phyloP scores from a whole-genome alignment of 1,139 yeast species.

The Hyphopichia khmerensis region DNA sequence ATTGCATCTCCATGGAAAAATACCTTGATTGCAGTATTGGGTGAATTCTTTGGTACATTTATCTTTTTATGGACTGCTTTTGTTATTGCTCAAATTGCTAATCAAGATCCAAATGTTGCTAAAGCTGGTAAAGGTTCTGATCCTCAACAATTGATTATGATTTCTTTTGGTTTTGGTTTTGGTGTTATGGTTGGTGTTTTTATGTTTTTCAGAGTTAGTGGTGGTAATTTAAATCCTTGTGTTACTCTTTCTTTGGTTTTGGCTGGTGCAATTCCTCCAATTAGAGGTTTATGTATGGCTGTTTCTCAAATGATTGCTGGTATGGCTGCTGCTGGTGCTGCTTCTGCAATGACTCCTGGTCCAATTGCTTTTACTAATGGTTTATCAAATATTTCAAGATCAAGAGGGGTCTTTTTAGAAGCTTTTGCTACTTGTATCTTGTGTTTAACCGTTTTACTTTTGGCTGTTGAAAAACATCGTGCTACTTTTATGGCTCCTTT shows the following conservation, averaged over 20 bases:
- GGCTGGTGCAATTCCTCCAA: slow-evolving; percentile 71
- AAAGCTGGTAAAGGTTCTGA: slow-evolving; percentile 42
- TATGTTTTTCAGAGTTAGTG: slow-evolving; percentile 76
- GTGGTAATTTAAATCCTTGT: slow-evolving; percentile 91
- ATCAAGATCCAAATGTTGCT: slow-evolving; percentile 54
- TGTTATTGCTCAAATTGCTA: slow-evolving; percentile 82
- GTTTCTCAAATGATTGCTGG: slow-evolving; percentile 77
- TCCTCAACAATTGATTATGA: slow-evolving; percentile 73
- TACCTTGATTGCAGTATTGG: slow-evolving; percentile 35
- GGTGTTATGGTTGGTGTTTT: slow-evolving; percentile 77
- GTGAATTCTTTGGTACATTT: slow-evolving; percentile 84
- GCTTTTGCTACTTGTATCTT: slow-evolving; percentile 76
- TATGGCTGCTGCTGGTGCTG: slow-evolving; percentile 92
- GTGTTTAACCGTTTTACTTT: slow-evolving; percentile 73
- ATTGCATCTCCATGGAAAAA: slow-evolving; percentile 26
- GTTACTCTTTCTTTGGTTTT: slow-evolving; percentile 72
- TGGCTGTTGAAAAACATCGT: slow-evolving; percentile 81
- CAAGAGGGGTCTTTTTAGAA: slow-evolving; percentile 81
- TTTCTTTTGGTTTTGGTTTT: slow-evolving; percentile 85
- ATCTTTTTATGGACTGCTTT: slow-evolving; percentile 81
- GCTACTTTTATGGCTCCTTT: slow-evolving; percentile 82
- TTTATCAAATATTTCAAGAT: slow-evolving; percentile 70
- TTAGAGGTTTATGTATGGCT: slow-evolving; percentile 67
- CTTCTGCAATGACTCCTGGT: slow-evolving; percentile 86
- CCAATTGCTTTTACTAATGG: slow-evolving; percentile 68